Percentiles rank a stretch among this genome's conserved stretches.
phyloP scores from a whole-genome alignment of 202 grass and related monocot genomes.

The Brachypodium distachyon region DNA sequence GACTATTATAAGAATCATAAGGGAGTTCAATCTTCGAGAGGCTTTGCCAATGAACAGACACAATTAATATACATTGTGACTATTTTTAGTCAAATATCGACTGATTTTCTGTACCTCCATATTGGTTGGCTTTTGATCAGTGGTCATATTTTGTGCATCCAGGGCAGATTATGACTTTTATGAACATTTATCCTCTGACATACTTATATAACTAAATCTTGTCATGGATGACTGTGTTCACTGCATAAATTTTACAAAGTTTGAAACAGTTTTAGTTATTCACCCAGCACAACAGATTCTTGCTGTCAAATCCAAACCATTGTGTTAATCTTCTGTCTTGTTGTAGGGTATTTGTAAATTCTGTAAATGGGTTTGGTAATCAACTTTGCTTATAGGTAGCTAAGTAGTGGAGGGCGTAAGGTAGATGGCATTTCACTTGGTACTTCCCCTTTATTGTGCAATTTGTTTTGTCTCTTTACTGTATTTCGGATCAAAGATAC shows the following conservation, averaged over 20 bases:
- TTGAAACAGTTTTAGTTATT: not conserved
- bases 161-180: not conserved
- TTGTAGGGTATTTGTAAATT: not conserved
- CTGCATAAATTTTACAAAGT: not conserved
- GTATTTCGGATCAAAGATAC: no score
- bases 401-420: no score
- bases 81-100: no score
- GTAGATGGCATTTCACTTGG: no score
- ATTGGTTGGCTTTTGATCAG: not conserved
- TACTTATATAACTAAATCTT: not conserved
- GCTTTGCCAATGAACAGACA: not conserved
- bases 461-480: no score
- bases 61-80: not conserved
- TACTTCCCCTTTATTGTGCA: no score
- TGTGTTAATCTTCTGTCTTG: not conserved
- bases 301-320: not conserved
- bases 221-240: not conserved
- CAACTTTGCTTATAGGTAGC: slow-evolving; percentile 1
- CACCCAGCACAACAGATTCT: not conserved
- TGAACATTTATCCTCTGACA: not conserved
- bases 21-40: not conserved
- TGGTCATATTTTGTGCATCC: not conserved
- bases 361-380: no score
- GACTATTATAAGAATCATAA: not conserved
- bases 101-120: not conserved